Percentiles rank a stretch among this genome's conserved stretches.
Evolutionary conservation across 2,329 filamentous ascomycete species (phyloP).

Genomic region (Neonectria faginata): DNA sequence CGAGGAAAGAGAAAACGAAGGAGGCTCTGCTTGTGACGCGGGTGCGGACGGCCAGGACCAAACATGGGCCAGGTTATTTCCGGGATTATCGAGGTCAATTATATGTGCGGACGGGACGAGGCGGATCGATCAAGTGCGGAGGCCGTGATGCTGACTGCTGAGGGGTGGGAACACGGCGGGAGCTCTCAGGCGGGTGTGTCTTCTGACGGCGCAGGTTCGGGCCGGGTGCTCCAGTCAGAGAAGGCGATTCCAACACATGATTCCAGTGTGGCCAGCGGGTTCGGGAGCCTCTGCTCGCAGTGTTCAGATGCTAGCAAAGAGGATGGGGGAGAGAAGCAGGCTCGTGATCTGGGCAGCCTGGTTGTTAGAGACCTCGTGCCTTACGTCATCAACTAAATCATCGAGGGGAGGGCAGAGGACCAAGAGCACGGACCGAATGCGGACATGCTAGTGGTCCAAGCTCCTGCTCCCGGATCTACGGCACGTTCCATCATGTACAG

Average conservation of each 20-base stretch:
- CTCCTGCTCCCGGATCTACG: slow-evolving; percentile 6
- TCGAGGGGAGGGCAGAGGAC: slow-evolving; percentile 13
- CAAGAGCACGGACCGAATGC: slow-evolving; percentile 15
- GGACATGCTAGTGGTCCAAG: slow-evolving; percentile 17
- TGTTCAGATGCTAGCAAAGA: slow-evolving; percentile 15
- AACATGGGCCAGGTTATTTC: slow-evolving; percentile 60
- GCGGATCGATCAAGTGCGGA: slow-evolving; percentile 23
- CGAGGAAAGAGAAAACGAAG: slow-evolving; percentile 78
- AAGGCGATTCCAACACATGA: slow-evolving; percentile 43
- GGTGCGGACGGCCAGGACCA: slow-evolving; percentile 50
- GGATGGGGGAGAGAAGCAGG: slow-evolving; percentile 15
- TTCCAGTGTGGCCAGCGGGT: slow-evolving; percentile 24
- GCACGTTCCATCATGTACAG: background rate
- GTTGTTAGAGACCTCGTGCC: slow-evolving; percentile 30
- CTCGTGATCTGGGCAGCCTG: slow-evolving; percentile 40
- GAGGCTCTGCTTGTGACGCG: slow-evolving; percentile 61
- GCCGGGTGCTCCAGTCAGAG: slow-evolving; percentile 37
- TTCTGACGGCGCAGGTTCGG: slow-evolving; percentile 45
- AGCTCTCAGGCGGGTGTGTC: slow-evolving; percentile 46
- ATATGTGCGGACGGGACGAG: slow-evolving; percentile 17
- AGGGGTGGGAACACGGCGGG: slow-evolving; percentile 12
- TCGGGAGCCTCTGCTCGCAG: slow-evolving; percentile 4
- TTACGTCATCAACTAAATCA: slow-evolving; percentile 43
- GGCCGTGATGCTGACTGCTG: slow-evolving; percentile 20
- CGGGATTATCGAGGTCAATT: slow-evolving; percentile 20